phyloP scores from a whole-genome alignment of 441 rosid species.

The Daphne laureola region DNA sequence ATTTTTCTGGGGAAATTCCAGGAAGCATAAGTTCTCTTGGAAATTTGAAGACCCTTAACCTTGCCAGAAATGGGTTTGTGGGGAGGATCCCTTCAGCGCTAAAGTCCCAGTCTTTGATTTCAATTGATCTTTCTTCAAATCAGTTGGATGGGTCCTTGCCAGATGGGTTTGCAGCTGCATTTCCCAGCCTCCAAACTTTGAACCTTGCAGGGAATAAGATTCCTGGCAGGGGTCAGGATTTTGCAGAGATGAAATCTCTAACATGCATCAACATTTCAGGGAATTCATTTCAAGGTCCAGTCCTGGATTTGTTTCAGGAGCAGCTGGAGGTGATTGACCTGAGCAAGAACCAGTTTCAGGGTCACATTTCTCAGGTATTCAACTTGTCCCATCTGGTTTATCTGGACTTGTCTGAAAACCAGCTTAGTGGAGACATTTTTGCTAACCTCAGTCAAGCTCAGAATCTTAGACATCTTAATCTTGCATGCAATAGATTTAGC shows the following conservation, averaged over 20 bases:
- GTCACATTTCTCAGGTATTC: constrained; percentile 72
- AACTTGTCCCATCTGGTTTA: constrained; percentile 55
- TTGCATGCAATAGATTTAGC: constrained; percentile 68
- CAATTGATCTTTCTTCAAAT: constrained; percentile 66
- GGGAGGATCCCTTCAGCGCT: constrained; percentile 47
- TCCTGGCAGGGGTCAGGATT: constrained; percentile 43
- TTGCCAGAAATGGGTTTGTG: constrained; percentile 51
- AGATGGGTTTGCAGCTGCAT: constrained; percentile 59
- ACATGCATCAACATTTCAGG: constrained; percentile 58
- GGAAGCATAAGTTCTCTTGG: constrained; percentile 51
- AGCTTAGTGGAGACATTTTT: constrained; percentile 63
- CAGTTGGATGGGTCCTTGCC: constrained; percentile 65
- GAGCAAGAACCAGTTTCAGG: constrained; percentile 74
- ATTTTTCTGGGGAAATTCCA: constrained; percentile 73
- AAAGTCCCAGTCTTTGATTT: constrained; percentile 46
- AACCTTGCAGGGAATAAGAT: constrained; percentile 66
- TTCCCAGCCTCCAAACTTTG: constrained; percentile 54
- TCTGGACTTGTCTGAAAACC: constrained; percentile 85
- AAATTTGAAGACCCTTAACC: constrained; percentile 50
- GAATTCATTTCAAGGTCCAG: constrained; percentile 63
- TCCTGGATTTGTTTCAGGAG: constrained; percentile 36
- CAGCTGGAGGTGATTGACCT: constrained; percentile 51
- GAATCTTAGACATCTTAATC: constrained; percentile 63
- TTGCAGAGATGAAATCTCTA: constrained; percentile 46
- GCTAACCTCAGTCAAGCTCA: constrained; percentile 33